These are phyloP conservation scores for Xylariaceae sp. DNA, from an alignment of 2,329 filamentous ascomycete species.

Conservation along the genomic window DNA sequence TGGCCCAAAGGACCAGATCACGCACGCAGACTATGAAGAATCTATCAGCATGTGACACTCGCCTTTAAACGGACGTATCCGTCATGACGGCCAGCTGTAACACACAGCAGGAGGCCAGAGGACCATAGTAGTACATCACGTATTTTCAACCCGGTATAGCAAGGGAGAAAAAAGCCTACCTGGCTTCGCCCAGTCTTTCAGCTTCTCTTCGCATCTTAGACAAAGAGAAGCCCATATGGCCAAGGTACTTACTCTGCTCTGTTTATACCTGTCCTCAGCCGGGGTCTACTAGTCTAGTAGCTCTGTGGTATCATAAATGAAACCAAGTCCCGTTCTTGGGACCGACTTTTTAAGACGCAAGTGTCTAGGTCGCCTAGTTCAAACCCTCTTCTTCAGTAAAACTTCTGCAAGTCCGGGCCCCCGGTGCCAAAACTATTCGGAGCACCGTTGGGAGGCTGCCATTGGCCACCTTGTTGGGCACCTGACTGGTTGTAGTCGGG, in stretches of 20 bases:
- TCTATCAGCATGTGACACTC: too few species aligned
- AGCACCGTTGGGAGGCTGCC: slow-evolving; percentile 24
- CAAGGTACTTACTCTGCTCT: neutral
- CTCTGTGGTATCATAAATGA: neutral
- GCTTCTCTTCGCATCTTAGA: too few species aligned
- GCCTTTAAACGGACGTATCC: neutral
- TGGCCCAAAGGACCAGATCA: neutral
- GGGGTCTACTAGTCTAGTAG: neutral
- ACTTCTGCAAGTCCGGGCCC: slow-evolving; percentile 37
- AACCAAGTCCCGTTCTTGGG: too few species aligned
- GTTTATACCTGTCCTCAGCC: neutral
- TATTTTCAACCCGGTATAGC: too few species aligned
- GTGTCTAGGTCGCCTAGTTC: neutral
- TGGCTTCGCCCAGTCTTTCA: too few species aligned
- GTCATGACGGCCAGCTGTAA: neutral
- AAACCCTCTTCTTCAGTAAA: slow-evolving; percentile 30
- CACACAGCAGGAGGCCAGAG: too few species aligned
- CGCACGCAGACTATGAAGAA: too few species aligned
- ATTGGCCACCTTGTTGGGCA: slow-evolving; percentile 22
- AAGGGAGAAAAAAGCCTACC: too few species aligned
- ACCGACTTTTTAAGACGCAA: neutral
- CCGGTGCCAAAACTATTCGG: slow-evolving; percentile 14
- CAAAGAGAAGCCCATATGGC: neutral
- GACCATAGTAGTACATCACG: too few species aligned
- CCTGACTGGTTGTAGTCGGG: slow-evolving; percentile 21